Percentiles rank a stretch among this genome's conserved stretches.
These are phyloP conservation scores for Saccharum hybrid DNA, from an alignment of 202 grass and related monocot species.

Conservation along the genomic window DNA sequence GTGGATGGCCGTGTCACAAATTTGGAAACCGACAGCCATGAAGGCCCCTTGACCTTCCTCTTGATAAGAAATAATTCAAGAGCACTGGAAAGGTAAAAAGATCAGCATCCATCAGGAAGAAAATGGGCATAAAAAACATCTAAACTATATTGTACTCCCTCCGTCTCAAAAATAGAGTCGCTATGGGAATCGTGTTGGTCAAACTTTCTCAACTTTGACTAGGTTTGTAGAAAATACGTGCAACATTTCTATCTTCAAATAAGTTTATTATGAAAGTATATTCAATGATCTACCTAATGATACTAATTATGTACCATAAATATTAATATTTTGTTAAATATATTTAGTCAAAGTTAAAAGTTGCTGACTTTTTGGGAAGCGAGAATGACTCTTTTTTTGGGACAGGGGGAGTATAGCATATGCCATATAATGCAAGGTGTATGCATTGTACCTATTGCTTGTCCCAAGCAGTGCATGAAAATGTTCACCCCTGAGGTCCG, in stretches of 20 bases:
- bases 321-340: too few species aligned
- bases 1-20: conserved; percentile 65
- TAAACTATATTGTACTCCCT: not conserved
- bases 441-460: conserved; percentile 69
- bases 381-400: too few species aligned
- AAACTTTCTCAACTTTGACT: too few species aligned
- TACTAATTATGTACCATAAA: too few species aligned
- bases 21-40: conserved; percentile 89
- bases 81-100: conserved; percentile 63
- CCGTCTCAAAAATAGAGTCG: too few species aligned
- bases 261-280: too few species aligned
- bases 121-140: not conserved
- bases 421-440: not conserved
- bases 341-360: too few species aligned
- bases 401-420: not conserved
- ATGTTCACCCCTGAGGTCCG: conserved; percentile 80
- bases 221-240: too few species aligned
- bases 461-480: conserved; percentile 92
- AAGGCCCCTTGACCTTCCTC: conserved; percentile 93
- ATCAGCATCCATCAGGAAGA: conserved; percentile 42
- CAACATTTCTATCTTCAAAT: too few species aligned
- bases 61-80: conserved; percentile 96
- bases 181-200: too few species aligned
- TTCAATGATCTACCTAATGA: too few species aligned
- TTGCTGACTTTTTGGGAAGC: too few species aligned